These are phyloP conservation scores for Syncephalis plumigaleata DNA, from an alignment of 371 early-diverging fungal genomes.

Conservation along the genomic window DNA sequence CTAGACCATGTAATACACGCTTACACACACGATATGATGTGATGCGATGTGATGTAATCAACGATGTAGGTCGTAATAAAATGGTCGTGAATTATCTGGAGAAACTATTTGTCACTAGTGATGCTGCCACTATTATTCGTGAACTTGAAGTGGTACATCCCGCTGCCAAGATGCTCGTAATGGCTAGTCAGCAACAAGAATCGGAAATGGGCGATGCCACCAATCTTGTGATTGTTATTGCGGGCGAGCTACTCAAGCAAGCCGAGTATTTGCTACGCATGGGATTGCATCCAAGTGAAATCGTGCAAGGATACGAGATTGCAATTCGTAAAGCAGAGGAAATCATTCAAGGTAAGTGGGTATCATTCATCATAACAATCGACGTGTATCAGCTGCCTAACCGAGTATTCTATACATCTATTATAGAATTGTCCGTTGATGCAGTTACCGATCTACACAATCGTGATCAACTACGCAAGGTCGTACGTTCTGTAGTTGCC, in stretches of 20 bases:
- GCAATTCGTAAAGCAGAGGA: conserved; percentile 71
- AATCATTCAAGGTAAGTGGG: conserved; percentile 52
- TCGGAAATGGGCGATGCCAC: conserved; percentile 92
- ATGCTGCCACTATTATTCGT: conserved; percentile 98
- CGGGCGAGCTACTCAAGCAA: conserved; percentile 83
- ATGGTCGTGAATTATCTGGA: conserved; percentile 97
- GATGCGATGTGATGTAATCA: no score
- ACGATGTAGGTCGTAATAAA: conserved; percentile 98
- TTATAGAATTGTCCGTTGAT: conserved; percentile 44
- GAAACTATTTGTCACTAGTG: conserved; percentile 96
- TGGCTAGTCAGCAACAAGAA: conserved; percentile 97
- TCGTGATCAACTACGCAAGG: conserved; percentile 43
- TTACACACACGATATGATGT: no score
- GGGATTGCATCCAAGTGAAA: conserved; percentile 88
- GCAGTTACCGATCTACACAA: conserved; percentile 32
- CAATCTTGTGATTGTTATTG: conserved; percentile 88
- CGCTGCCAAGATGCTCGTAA: conserved; percentile 91
- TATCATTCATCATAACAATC: background rate
- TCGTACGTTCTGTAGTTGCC: conserved; percentile 58
- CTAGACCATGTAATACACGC: no score
- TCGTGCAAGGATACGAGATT: conserved; percentile 86
- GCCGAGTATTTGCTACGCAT: conserved; percentile 85
- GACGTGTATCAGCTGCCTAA: background rate
- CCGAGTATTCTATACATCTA: background rate
- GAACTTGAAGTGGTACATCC: conserved; percentile 98